Conservation (phyloP, 75 land plant species). For the Pseudotsuga menziesii region DNA sequence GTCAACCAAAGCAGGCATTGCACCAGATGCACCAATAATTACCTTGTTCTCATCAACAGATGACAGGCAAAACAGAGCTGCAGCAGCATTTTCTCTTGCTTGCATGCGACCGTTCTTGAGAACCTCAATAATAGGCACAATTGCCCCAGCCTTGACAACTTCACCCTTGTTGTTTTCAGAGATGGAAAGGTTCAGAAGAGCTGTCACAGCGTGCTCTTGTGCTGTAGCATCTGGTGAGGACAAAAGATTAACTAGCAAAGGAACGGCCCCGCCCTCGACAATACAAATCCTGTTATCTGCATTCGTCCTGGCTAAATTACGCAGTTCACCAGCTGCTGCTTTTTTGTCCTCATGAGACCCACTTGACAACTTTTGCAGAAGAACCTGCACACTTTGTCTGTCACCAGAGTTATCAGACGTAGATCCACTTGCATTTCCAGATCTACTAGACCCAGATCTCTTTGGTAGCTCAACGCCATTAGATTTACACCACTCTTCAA, state of each 20-base stretch:
- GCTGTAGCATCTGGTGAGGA: conserved; percentile 35
- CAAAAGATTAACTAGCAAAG: conserved; percentile 56
- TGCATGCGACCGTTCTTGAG: conserved; percentile 70
- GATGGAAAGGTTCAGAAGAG: conserved; percentile 79
- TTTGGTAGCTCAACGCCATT: conserved; percentile 59
- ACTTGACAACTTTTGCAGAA: conserved; percentile 56
- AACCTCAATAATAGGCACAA: conserved; percentile 65
- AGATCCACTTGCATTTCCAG: conserved; percentile 23
- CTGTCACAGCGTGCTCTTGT: conserved; percentile 83
- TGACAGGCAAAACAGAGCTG: conserved; percentile 74
- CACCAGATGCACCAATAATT: conserved; percentile 59
- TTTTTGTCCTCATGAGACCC: conserved; percentile 41
- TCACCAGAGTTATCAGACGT: conserved; percentile 32
- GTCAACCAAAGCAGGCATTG: conserved; percentile 58
- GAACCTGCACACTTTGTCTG: conserved; percentile 47
- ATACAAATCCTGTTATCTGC: conserved; percentile 71
- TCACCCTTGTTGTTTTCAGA: conserved; percentile 70
- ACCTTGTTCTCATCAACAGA: conserved; percentile 69
- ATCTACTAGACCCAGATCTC: conserved; percentile 20
- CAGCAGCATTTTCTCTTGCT: conserved; percentile 88
- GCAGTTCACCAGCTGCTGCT: conserved; percentile 63
- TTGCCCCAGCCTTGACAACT: conserved; percentile 73
- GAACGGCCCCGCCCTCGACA: conserved; percentile 83
- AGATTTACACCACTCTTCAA: conserved; percentile 69
- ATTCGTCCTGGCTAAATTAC: conserved; percentile 69